Conservation (phyloP, 345 rosid species). For the Adansonia digitata region DNA sequence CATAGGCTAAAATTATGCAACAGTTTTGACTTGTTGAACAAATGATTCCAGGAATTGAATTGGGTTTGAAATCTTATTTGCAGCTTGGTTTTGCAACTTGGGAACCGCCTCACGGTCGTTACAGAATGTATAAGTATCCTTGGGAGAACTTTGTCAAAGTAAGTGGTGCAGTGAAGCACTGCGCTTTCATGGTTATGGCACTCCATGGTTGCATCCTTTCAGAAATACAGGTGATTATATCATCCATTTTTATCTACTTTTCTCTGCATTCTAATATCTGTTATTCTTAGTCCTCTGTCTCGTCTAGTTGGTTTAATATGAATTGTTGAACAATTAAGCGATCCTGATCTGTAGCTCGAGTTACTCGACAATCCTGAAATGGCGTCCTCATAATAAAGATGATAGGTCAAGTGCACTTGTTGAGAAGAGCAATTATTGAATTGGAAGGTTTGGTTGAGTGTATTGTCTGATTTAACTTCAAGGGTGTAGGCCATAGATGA, state of each 20-base stretch:
- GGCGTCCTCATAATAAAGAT: too few species aligned
- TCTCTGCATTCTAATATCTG: not conserved
- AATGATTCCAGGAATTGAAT: not conserved
- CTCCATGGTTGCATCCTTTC: slow-evolving; percentile 95
- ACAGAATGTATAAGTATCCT: slow-evolving; percentile 55
- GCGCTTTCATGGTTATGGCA: slow-evolving; percentile 92
- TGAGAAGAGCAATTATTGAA: not conserved
- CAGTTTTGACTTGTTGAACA: not conserved
- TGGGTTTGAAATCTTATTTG: not conserved
- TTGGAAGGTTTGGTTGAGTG: not conserved
- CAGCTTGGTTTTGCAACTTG: slow-evolving; percentile 85
- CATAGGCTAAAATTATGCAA: not conserved
- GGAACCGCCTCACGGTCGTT: slow-evolving; percentile 98
- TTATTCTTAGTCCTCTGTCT: not conserved
- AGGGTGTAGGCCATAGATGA: not conserved
- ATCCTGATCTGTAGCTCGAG: too few species aligned
- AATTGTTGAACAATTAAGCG: too few species aligned
- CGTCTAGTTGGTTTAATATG: not conserved
- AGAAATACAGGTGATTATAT: slow-evolving; percentile 67
- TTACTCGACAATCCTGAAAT: too few species aligned
- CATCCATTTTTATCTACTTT: not conserved
- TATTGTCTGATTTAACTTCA: not conserved
- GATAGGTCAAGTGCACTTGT: not conserved
- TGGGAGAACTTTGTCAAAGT: slow-evolving; percentile 78
- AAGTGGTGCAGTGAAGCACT: slow-evolving; percentile 81